These are phyloP conservation scores for Globisporangium carolinianum DNA, from an alignment of 352 stramenopile genomes.

Conservation along the genomic window DNA sequence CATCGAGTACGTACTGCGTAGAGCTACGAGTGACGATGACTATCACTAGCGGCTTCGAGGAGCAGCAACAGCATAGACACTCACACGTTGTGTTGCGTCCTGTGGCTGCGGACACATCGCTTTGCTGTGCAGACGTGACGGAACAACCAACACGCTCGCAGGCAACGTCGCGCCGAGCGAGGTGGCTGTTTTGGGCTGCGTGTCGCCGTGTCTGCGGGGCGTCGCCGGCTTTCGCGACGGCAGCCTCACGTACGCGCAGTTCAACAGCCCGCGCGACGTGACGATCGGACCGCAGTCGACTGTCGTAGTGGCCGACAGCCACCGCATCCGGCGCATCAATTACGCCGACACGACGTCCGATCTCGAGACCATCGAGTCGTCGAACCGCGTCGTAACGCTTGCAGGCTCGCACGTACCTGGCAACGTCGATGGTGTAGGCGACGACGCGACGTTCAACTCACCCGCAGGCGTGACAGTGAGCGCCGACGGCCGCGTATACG, in stretches of 20 bases:
- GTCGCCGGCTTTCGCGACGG: constrained; percentile 85
- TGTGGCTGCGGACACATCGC: too few species aligned
- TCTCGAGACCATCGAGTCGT: constrained; percentile 60
- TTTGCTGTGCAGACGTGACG: constrained; percentile 29
- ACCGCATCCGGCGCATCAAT: constrained; percentile 83
- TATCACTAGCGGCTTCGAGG: too few species aligned
- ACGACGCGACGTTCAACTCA: constrained; percentile 88
- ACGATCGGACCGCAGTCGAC: constrained; percentile 71
- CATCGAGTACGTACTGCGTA: constrained; percentile 45
- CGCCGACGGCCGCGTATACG: constrained; percentile 82
- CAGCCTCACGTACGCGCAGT: constrained; percentile 78
- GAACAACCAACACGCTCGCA: constrained; percentile 59
- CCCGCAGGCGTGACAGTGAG: constrained; percentile 83
- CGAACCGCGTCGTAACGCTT: constrained; percentile 85
- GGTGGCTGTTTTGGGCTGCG: constrained; percentile 76
- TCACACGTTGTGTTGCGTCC: too few species aligned
- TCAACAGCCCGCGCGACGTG: constrained; percentile 92
- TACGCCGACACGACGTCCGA: constrained; percentile 48
- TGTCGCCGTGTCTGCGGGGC: constrained; percentile 86
- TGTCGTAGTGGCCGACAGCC: constrained; percentile 86
- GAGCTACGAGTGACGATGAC: too few species aligned
- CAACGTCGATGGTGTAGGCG: constrained; percentile 78
- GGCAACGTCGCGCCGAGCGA: constrained; percentile 51
- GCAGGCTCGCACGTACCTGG: constrained; percentile 69
- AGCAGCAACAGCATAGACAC: too few species aligned